Evolutionary conservation across 805 yeast genomes (phyloP).

Genomic region (Yarrowia keelungensis): DNA sequence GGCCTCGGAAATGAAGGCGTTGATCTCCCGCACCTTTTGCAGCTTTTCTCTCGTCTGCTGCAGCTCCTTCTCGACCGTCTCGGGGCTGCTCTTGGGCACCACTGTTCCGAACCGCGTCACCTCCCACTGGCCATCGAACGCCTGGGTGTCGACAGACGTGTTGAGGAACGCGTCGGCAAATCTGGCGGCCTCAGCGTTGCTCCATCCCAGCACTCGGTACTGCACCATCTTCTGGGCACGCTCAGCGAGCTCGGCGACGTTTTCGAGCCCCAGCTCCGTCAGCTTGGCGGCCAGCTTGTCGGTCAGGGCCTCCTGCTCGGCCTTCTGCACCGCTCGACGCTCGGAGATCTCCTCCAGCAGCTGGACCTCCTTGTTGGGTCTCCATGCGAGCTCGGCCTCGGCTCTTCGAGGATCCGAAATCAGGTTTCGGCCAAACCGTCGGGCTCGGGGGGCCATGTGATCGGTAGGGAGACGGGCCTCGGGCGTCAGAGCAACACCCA

Average conservation of each 20-base stretch:
- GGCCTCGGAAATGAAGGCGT: slow-evolving; percentile 11
- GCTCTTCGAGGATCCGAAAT: slow-evolving; percentile 61
- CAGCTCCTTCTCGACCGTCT: slow-evolving; percentile 29
- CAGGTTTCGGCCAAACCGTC: slow-evolving; percentile 79
- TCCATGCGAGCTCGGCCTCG: slow-evolving; percentile 58
- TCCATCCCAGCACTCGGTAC: slow-evolving; percentile 33
- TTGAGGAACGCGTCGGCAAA: slow-evolving; percentile 34
- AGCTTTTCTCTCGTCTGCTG: slow-evolving; percentile 6
- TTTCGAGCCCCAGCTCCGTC: not conserved
- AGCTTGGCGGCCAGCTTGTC: slow-evolving; percentile 19
- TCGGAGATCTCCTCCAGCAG: slow-evolving; percentile 29
- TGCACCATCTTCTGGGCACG: slow-evolving; percentile 20
- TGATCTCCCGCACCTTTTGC: slow-evolving; percentile 10
- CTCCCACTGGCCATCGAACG: slow-evolving; percentile 24
- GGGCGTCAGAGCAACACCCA: slow-evolving; percentile 79
- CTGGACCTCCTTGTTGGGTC: slow-evolving; percentile 35
- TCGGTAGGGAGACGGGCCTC: slow-evolving; percentile 79
- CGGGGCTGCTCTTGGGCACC: slow-evolving; percentile 22
- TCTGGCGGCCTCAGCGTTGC: slow-evolving; percentile 23
- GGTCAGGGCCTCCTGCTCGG: not conserved
- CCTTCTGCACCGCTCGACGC: slow-evolving; percentile 4
- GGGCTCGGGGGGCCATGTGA: slow-evolving; percentile 85
- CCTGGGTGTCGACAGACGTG: not conserved
- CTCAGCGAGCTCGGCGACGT: too few species aligned
- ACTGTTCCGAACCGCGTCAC: slow-evolving; percentile 9